Evolutionary conservation across 1,139 yeast genomes (phyloP).

Genomic region (Debaryomycetaceae sp.): DNA sequence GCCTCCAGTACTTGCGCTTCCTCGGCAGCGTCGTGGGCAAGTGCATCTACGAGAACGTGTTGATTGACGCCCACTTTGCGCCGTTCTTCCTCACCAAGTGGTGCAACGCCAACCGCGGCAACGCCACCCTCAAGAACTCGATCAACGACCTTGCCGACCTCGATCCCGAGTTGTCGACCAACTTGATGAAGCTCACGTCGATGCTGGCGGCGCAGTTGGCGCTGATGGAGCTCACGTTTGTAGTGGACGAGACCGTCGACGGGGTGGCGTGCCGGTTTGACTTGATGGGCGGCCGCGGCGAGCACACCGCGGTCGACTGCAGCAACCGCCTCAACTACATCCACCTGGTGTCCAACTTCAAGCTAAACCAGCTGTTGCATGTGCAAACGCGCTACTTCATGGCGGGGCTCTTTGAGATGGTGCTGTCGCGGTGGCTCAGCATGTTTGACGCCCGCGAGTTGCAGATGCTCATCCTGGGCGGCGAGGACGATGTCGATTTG

Average conservation of each 20-base stretch:
- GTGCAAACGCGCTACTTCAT: slow-evolving; percentile 63
- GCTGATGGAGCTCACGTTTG: slow-evolving; percentile 61
- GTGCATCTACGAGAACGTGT: slow-evolving; percentile 79
- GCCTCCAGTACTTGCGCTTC: slow-evolving; percentile 49
- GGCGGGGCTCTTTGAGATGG: slow-evolving; percentile 64
- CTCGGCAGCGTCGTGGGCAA: slow-evolving; percentile 84
- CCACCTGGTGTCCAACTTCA: slow-evolving; percentile 74
- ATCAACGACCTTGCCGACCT: slow-evolving; percentile 75
- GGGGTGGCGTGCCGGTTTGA: slow-evolving; percentile 43
- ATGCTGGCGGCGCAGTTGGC: slow-evolving; percentile 57
- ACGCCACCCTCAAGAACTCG: slow-evolving; percentile 42
- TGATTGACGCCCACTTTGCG: slow-evolving; percentile 81
- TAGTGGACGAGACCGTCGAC: slow-evolving; percentile 46
- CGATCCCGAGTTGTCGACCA: slow-evolving; percentile 65
- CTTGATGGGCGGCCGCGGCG: slow-evolving; percentile 56
- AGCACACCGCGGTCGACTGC: slow-evolving; percentile 49
- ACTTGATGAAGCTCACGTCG: slow-evolving; percentile 56
- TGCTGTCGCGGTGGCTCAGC: slow-evolving; percentile 70
- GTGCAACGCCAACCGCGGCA: slow-evolving; percentile 28
- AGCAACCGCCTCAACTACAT: slow-evolving; percentile 69
- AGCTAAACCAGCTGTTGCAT: slow-evolving; percentile 59
- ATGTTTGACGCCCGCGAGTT: slow-evolving; percentile 83
- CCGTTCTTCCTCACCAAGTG: slow-evolving; percentile 81
- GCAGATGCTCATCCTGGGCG: slow-evolving; percentile 85
- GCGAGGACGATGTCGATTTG: slow-evolving; percentile 61